Evolutionary conservation across 2,329 filamentous ascomycete genomes (phyloP).

Genomic region (Xylaria sp.): DNA sequence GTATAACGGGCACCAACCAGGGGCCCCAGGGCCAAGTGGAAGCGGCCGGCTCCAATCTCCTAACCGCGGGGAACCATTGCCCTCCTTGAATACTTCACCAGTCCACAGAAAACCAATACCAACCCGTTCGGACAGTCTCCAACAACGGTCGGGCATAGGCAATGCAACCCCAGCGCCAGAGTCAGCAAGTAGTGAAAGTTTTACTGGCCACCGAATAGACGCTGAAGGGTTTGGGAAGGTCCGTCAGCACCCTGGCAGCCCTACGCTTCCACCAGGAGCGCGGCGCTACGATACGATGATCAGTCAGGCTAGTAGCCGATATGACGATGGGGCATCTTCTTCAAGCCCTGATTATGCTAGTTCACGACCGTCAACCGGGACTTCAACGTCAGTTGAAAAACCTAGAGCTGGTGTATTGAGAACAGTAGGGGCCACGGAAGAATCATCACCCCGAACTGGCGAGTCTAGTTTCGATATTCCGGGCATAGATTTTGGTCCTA

Average conservation of each 20-base stretch:
- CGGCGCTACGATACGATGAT: conserved; percentile 46
- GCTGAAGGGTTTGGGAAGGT: conserved; percentile 58
- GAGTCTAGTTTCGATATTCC: conserved; percentile 64
- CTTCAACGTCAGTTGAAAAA: conserved; percentile 61
- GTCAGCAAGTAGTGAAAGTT: conserved; percentile 47
- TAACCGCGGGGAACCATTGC: conserved; percentile 30
- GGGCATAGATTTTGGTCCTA: conserved; percentile 84
- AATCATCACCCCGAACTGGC: conserved; percentile 13
- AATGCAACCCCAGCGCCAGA: conserved; percentile 45
- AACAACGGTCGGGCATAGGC: conserved; percentile 47
- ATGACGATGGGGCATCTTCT: conserved; percentile 69
- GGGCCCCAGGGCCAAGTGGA: conserved; percentile 34
- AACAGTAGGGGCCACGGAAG: conserved; percentile 67
- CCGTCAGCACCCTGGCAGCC: conserved; percentile 41
- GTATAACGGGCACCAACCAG: conserved; percentile 35
- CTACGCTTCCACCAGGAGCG: conserved; percentile 24
- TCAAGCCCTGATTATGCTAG: conserved; percentile 80
- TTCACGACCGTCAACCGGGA: conserved; percentile 60
- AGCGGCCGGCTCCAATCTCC: conserved; percentile 31
- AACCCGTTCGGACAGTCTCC: conserved; percentile 44
- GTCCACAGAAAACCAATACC: conserved; percentile 60
- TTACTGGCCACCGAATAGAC: conserved; percentile 50
- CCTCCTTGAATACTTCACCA: conserved; percentile 47
- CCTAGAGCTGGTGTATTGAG: conserved; percentile 81
- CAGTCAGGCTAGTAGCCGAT: conserved; percentile 48